phyloP scores from a whole-genome alignment of 192 early-diverging fungal genomes.

The Coemansia sp. region DNA sequence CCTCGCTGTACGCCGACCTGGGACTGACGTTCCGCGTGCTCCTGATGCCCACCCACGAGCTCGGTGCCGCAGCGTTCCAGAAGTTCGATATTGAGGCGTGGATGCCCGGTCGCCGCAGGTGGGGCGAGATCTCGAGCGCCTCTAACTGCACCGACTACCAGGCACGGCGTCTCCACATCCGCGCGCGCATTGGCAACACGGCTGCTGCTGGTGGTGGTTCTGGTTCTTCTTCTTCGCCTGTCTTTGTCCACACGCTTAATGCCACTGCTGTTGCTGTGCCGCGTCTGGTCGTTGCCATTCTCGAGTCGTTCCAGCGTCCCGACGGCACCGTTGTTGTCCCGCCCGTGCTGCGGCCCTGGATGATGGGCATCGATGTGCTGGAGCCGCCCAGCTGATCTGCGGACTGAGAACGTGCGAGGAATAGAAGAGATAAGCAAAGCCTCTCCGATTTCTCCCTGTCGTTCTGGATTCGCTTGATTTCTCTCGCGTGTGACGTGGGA shows the following conservation, averaged over 20 bases:
- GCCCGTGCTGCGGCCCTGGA: conserved; percentile 68
- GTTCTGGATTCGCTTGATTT: too few species aligned
- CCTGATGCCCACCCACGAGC: conserved; percentile 90
- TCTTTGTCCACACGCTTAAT: conserved; percentile 88
- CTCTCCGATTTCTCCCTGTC: too few species aligned
- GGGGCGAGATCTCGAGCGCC: conserved; percentile 78
- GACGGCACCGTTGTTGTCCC: conserved; percentile 77
- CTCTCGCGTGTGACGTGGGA: background rate
- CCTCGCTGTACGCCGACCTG: conserved; percentile 70
- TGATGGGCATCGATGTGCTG: conserved; percentile 55
- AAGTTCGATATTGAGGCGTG: conserved; percentile 96
- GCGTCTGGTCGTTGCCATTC: conserved; percentile 79
- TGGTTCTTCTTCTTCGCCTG: conserved; percentile 3
- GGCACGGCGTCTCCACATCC: conserved; percentile 77
- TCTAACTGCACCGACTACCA: conserved; percentile 96
- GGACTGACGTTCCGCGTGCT: conserved; percentile 78
- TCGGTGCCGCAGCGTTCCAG: conserved; percentile 87
- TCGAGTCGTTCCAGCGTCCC: conserved; percentile 73
- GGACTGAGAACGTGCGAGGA: too few species aligned
- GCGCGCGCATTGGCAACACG: conserved; percentile 20
- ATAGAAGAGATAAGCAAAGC: too few species aligned
- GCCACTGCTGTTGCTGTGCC: conserved; percentile 92
- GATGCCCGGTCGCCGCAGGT: conserved; percentile 84
- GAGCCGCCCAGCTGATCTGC: background rate
- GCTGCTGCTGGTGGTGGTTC: background rate